Conservation (phyloP, 2,329 filamentous ascomycete genomes). For the Coniella lustricola region DNA sequence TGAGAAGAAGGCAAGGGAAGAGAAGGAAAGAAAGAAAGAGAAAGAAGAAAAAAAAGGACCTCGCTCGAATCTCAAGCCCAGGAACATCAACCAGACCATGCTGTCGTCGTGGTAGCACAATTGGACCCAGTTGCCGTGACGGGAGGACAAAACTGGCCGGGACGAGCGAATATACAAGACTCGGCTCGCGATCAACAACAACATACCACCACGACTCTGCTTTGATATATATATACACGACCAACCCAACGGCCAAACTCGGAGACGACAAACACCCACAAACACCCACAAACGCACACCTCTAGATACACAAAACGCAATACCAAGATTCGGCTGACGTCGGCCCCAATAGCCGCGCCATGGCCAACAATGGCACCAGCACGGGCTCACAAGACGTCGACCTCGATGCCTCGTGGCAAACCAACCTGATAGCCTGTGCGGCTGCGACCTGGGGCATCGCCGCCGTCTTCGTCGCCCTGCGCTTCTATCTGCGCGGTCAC, state of each 20-base stretch:
- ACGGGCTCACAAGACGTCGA: constrained; percentile 2
- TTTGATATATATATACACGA: too few species aligned
- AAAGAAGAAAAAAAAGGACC: too few species aligned
- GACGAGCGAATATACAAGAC: not conserved
- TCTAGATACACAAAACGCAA: too few species aligned
- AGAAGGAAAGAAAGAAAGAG: too few species aligned
- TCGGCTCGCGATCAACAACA: too few species aligned
- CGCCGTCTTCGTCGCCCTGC: constrained; percentile 22
- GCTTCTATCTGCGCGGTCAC: constrained; percentile 25
- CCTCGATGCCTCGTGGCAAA: constrained; percentile 7
- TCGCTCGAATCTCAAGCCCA: not conserved
- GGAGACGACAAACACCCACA: too few species aligned
- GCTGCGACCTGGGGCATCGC: constrained; percentile 19
- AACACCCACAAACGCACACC: too few species aligned
- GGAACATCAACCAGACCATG: constrained; percentile 1
- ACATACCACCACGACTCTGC: too few species aligned
- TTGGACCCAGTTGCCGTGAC: not conserved
- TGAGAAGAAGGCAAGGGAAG: not conserved
- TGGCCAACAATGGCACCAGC: constrained; percentile 11
- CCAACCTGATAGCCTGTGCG: constrained; percentile 12
- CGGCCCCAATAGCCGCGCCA: constrained; percentile 1
- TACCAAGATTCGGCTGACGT: too few species aligned
- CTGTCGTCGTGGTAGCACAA: constrained; percentile 1
- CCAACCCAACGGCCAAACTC: too few species aligned
- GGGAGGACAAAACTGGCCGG: not conserved